Base-by-base conservation (phyloP, 345 rosid genomes). In the Brassica incana region DNA sequence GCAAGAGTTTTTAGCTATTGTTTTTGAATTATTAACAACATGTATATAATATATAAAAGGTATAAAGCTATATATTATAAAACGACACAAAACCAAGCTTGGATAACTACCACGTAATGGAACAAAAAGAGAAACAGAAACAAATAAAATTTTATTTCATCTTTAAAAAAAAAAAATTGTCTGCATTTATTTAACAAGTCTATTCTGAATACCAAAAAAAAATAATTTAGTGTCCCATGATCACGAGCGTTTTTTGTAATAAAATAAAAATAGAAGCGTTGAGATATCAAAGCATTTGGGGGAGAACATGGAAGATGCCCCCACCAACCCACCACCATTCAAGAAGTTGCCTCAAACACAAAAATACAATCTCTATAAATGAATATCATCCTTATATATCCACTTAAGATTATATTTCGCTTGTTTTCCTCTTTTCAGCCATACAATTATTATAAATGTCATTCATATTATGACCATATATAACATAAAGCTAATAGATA, bases 301-400 rank as follows among this genome's bases (percentile, higher is more conserved):
- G 43, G n/a, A 65, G 56, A 73, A 78, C 78, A 78, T 78, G 82
- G 73, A 67, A 67, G 69, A 60, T 67, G 68, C 82, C 82, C 82
- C 82, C 43, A 78, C 82, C 38, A 78, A 67, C 59, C 69, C 82
- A 79, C 65, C 78, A 58, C 64, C 43, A 61, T 25, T 48, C 1
- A 68, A 73, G 82, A 73, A 61, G 65, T 73, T 74, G 78, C 82
- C 74, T 11, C 75, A 74, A 68, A 74, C 50, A 6, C 71, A 20
- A 20, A 33, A 69, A 69, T 68, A 74, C 74, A 67, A 61, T 15
- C 12, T 68, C 70, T 79, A 33, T 61, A 25, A 35, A 25, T 36
- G 69, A 15, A 48, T 74, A 35, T 79, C 71, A 73, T 73, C 78
- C 65, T 45, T 73, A 16, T 66, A 78, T 72, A 78, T 60, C 54